phyloP scores from a whole-genome alignment of 192 early-diverging fungal species.

The Glomus cerebriforme region DNA sequence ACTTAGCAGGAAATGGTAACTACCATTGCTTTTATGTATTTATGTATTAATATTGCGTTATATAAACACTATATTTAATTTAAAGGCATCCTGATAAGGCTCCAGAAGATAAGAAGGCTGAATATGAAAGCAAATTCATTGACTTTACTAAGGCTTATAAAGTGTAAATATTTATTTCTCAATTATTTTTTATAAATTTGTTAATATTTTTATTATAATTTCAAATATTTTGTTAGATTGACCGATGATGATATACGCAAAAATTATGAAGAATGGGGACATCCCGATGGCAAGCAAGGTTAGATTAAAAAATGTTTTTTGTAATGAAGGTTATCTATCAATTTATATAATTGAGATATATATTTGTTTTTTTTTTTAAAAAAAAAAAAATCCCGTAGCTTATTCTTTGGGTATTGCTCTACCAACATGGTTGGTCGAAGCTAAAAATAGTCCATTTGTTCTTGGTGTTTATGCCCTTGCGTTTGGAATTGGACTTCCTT shows the following conservation, averaged over 20 bases:
- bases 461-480: conserved; percentile 81
- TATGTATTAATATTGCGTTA: conserved; percentile 45
- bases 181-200: not conserved
- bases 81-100: conserved; percentile 81
- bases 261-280: conserved; percentile 94
- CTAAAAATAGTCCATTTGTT: conserved; percentile 80
- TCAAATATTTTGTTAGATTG: conserved; percentile 51
- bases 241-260: conserved; percentile 89
- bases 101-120: conserved; percentile 62
- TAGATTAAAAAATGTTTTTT: not conserved
- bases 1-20: conserved; percentile 61
- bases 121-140: conserved; percentile 74
- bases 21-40: not conserved
- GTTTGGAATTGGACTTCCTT: conserved; percentile 89
- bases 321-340: not conserved
- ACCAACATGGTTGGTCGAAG: conserved; percentile 87
- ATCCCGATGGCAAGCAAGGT: conserved; percentile 93
- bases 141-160: conserved; percentile 94
- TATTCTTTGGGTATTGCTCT: conserved; percentile 92
- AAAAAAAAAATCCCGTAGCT: too few species aligned
- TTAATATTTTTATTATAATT: not conserved
- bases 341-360: not conserved
- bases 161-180: conserved; percentile 55
- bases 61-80: conserved; percentile 43
- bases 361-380: too few species aligned